phyloP scores from a whole-genome alignment of 495 filamentous ascomycete genomes.

The Trichoderma virens region DNA sequence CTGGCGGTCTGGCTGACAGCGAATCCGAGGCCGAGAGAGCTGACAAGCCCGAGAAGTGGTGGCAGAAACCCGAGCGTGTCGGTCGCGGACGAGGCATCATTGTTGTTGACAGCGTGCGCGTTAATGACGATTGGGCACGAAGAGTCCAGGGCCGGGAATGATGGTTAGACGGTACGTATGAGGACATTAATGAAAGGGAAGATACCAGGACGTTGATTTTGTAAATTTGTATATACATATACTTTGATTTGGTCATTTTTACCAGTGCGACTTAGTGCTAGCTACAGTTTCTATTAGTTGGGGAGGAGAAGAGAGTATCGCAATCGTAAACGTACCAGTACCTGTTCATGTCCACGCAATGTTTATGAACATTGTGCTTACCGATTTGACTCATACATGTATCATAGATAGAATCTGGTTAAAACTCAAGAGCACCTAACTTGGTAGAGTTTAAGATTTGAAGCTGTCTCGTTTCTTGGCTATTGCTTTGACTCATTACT shows the following conservation, averaged over 20 bases:
- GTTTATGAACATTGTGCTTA: background rate
- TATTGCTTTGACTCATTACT: too few relatives aligned
- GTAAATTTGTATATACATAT: slow-evolving; percentile 1
- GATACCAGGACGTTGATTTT: background rate
- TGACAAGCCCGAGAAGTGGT: slow-evolving; percentile 63
- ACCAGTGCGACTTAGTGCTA: background rate
- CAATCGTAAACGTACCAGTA: too few relatives aligned
- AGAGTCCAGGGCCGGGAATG: slow-evolving; percentile 64
- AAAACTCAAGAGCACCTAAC: too few relatives aligned
- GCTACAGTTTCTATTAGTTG: background rate
- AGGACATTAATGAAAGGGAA: background rate
- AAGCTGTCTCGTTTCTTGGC: too few relatives aligned
- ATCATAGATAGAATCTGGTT: too few relatives aligned
- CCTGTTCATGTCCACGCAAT: background rate
- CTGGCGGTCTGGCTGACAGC: slow-evolving; percentile 81
- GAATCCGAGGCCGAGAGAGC: slow-evolving; percentile 65
- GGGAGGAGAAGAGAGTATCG: background rate
- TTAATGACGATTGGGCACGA: slow-evolving; percentile 77
- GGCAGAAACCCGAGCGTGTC: slow-evolving; percentile 71
- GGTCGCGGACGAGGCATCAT: slow-evolving; percentile 81
- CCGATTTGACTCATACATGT: background rate
- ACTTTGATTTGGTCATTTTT: background rate
- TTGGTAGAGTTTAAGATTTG: too few relatives aligned
- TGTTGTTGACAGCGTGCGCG: slow-evolving; percentile 67
- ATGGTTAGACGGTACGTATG: background rate